phyloP scores from a whole-genome alignment of 768 basidiomycete species.

The Termitomyces bulborhizus region DNA sequence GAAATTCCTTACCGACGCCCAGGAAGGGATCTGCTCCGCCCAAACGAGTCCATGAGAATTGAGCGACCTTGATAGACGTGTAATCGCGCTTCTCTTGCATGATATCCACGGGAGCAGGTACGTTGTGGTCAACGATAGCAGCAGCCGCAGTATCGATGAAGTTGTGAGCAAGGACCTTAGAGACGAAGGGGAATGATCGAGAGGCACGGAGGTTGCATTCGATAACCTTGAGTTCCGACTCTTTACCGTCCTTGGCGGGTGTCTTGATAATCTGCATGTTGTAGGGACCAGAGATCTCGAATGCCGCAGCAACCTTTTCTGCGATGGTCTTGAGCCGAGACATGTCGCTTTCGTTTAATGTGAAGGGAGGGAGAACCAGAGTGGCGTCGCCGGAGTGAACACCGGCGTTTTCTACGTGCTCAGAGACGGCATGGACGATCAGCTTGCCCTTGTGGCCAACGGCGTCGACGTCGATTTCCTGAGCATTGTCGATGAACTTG shows the following conservation, averaged over 20 bases:
- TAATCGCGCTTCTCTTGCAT: constrained; percentile 90
- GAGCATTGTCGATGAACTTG: constrained; percentile 97
- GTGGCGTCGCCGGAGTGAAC: constrained; percentile 99
- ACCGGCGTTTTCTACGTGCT: constrained; percentile 98
- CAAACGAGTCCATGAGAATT: constrained; percentile 97
- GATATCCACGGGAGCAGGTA: constrained; percentile 86
- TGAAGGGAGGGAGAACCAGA: constrained; percentile 92
- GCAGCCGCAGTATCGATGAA: constrained; percentile 92
- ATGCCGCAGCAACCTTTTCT: constrained; percentile 89
- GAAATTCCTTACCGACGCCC: constrained; percentile 68
- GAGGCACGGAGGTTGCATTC: constrained; percentile 99
- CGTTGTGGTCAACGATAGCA: constrained; percentile 79
- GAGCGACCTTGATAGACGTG: constrained; percentile 93
- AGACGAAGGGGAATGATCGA: constrained; percentile 98
- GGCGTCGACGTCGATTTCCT: constrained; percentile 97
- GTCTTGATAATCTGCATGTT: constrained; percentile 99
- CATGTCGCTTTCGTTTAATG: constrained; percentile 70
- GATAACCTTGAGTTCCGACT: constrained; percentile 87
- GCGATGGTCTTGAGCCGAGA: constrained; percentile 88
- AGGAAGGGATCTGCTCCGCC: constrained; percentile 96
- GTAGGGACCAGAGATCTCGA: constrained; percentile 96
- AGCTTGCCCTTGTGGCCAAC: constrained; percentile 91
- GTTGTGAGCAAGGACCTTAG: constrained; percentile 95
- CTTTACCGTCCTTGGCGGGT: constrained; percentile 42
- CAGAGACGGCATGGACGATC: constrained; percentile 92